phyloP scores from a whole-genome alignment of 176 grass and related monocot species.

The Cenchrus fungigraminus region DNA sequence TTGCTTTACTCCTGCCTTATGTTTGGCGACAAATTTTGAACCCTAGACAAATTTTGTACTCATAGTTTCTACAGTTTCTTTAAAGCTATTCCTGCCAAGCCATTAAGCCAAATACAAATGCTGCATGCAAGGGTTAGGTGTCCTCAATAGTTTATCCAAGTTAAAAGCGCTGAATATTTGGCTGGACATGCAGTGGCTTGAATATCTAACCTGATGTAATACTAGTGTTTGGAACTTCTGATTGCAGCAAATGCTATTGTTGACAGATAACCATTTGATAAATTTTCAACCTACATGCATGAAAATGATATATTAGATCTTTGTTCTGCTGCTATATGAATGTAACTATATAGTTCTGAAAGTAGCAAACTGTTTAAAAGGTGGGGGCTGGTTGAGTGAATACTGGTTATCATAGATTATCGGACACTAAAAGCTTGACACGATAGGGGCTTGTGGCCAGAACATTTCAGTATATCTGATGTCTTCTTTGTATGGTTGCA shows the following conservation, averaged over 20 bases:
- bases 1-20: too few relatives aligned
- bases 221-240: too few relatives aligned
- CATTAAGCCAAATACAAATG: background rate
- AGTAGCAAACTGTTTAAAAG: background rate
- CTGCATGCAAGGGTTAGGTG: background rate
- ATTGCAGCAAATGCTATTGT: background rate
- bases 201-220: too few relatives aligned
- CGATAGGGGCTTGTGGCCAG: background rate
- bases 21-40: too few relatives aligned
- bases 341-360: background rate
- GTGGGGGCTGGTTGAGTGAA: background rate
- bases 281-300: background rate
- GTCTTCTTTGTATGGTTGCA: slow-evolving; percentile 41
- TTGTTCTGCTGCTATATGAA: slow-evolving; percentile 4
- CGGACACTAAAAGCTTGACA: slow-evolving; percentile 18
- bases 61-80: background rate
- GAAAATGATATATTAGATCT: background rate
- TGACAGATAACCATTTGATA: background rate
- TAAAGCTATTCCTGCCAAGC: background rate
- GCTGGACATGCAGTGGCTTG: background rate
- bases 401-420: slow-evolving; percentile 10
- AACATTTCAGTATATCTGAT: slow-evolving; percentile 24
- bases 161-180: background rate
- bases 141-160: background rate
- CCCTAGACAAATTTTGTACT: background rate